Percentiles rank a stretch among this genome's conserved stretches.
These are phyloP conservation scores for Glycine tomentella DNA, from an alignment of 306 rosid genomes.

Conservation along the genomic window DNA sequence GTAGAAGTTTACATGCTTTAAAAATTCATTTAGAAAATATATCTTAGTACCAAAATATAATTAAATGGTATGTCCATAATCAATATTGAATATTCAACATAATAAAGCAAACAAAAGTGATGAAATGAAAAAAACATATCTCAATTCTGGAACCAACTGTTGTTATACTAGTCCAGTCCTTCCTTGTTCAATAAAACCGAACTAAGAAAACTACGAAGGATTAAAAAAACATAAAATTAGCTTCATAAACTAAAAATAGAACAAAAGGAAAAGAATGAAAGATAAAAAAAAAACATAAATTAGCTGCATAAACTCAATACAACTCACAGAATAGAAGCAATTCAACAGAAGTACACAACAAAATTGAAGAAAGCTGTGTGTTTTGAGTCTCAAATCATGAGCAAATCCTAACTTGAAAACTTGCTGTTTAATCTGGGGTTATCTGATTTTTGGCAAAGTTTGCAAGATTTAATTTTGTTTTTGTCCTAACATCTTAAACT, in stretches of 20 bases:
- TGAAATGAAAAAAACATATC: neutral
- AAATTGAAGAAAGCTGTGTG: conserved; percentile 23
- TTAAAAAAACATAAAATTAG: neutral
- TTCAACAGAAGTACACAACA: neutral
- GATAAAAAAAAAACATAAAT: conserved; percentile 11
- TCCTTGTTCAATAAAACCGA: neutral
- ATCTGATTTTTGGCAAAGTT: conserved; percentile 4
- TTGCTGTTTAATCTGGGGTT: conserved; percentile 22
- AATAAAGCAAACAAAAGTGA: conserved; percentile 32
- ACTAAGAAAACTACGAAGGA: neutral
- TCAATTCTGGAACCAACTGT: neutral
- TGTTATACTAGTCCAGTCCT: neutral
- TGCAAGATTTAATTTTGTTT: conserved; percentile 10
- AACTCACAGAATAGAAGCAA: conserved; percentile 9
- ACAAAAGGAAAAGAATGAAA: neutral
- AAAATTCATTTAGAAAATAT: conserved; percentile 7
- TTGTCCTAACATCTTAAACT: conserved; percentile 17
- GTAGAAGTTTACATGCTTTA: conserved; percentile 5
- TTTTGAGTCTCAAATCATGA: conserved; percentile 32
- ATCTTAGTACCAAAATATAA: neutral
- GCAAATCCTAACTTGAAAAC: conserved; percentile 11
- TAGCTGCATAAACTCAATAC: neutral
- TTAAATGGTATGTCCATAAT: conserved; percentile 3
- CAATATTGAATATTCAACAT: conserved; percentile 12
- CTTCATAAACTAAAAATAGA: neutral